Evolutionary conservation across 1,139 yeast genomes (phyloP).

Genomic region (Nakaseomyces nivariensis): DNA sequence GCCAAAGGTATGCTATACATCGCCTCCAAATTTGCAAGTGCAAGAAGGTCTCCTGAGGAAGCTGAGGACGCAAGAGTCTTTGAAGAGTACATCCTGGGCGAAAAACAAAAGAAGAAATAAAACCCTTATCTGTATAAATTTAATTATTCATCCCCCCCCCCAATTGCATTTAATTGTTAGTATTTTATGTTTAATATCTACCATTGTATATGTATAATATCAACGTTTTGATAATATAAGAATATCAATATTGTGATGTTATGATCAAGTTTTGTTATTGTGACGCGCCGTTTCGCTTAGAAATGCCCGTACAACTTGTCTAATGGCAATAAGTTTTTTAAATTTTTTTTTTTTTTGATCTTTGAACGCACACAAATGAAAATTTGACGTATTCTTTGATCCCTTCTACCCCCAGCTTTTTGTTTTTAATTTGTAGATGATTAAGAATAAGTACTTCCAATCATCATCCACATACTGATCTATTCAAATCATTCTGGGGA

Average conservation of each 20-base stretch:
- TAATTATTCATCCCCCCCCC: background rate
- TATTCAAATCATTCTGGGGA: no score
- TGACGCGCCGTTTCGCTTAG: background rate
- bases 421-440: no score
- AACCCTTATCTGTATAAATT: background rate
- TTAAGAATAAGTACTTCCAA: no score
- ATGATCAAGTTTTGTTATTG: background rate
- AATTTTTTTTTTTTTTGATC: no score
- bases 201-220: background rate
- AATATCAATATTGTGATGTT: no score
- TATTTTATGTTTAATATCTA: no score
- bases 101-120: conserved; percentile 37
- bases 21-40: conserved; percentile 46
- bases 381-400: no score
- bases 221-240: background rate
- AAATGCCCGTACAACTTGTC: background rate
- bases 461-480: no score
- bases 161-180: background rate
- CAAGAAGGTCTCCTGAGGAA: conserved; percentile 56
- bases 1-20: conserved; percentile 53
- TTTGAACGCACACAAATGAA: no score
- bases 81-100: conserved; percentile 52
- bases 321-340: background rate
- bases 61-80: conserved; percentile 67
- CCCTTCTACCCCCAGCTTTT: no score